These are phyloP conservation scores for Massarina eburnea DNA, from an alignment of 2,329 filamentous ascomycete species.

Conservation along the genomic window DNA sequence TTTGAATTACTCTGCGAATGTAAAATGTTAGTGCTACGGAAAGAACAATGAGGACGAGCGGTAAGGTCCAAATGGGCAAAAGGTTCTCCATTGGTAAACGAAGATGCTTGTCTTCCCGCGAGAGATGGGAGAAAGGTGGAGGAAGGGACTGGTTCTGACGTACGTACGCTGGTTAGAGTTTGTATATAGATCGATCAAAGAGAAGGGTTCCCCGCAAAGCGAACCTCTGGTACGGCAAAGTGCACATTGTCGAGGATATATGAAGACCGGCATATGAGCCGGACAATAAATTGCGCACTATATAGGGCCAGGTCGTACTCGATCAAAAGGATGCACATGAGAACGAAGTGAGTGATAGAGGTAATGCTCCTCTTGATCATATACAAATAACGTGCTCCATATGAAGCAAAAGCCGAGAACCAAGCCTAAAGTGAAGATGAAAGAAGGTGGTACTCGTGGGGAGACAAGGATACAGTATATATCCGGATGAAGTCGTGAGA, in stretches of 20 bases:
- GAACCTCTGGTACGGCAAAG: not conserved
- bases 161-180: not conserved
- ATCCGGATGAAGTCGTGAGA: constrained; percentile 15
- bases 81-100: not conserved
- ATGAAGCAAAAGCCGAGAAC: too few species aligned
- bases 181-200: too few species aligned
- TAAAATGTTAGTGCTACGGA: not conserved
- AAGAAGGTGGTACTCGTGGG: constrained; percentile 9
- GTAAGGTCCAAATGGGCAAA: not conserved
- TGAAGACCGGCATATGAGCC: constrained; percentile 4
- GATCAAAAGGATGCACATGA: constrained; percentile 1
- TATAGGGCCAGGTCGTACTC: not conserved
- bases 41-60: constrained; percentile 1
- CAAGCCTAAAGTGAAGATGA: not conserved
- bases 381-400: not conserved
- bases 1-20: not conserved
- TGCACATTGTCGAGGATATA: not conserved
- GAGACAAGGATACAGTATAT: constrained; percentile 13
- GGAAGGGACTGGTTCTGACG: not conserved
- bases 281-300: constrained; percentile 8
- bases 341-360: not conserved
- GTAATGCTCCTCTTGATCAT: too few species aligned
- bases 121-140: not conserved
- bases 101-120: too few species aligned
- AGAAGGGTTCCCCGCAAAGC: not conserved